Evolutionary conservation across 1,284 basidiomycete genomes (phyloP).

Genomic region (Pseudozyma tsukubaensis): DNA sequence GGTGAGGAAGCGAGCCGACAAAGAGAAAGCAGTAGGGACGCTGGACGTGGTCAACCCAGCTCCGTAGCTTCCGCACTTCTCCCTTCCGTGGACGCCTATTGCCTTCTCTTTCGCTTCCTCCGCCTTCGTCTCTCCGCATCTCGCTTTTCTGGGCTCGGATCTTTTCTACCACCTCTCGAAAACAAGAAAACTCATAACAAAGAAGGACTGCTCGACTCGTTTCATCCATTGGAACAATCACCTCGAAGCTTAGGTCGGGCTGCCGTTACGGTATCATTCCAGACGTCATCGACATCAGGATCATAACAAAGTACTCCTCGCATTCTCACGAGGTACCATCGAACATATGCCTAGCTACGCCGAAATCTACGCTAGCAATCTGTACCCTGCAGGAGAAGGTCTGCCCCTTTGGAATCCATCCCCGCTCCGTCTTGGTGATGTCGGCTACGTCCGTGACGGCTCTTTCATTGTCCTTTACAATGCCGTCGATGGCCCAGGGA

Average conservation of each 20-base stretch:
- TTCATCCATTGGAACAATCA: neutral
- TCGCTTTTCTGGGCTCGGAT: neutral
- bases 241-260: neutral
- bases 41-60: constrained; percentile 47
- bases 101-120: constrained; percentile 10
- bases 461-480: constrained; percentile 56
- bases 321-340: neutral
- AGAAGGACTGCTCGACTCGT: neutral
- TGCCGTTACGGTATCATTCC: neutral
- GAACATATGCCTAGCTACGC: constrained; percentile 40
- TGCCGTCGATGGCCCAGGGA: constrained; percentile 44
- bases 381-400: constrained; percentile 54
- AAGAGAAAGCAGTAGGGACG: constrained; percentile 27
- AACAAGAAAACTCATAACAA: constrained; percentile 1
- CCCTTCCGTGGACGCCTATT: constrained; percentile 3
- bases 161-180: neutral
- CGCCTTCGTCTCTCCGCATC: neutral
- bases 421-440: constrained; percentile 46
- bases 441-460: constrained; percentile 58
- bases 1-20: constrained; percentile 12
- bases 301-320: neutral
- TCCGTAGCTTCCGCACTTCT: constrained; percentile 8
- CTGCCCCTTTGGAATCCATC: constrained; percentile 59
- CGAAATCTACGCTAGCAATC: constrained; percentile 52
- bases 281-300: no score